Evolutionary conservation across 2,329 filamentous ascomycete species (phyloP).

Genomic region (Macrophomina pseudophaseolina): DNA sequence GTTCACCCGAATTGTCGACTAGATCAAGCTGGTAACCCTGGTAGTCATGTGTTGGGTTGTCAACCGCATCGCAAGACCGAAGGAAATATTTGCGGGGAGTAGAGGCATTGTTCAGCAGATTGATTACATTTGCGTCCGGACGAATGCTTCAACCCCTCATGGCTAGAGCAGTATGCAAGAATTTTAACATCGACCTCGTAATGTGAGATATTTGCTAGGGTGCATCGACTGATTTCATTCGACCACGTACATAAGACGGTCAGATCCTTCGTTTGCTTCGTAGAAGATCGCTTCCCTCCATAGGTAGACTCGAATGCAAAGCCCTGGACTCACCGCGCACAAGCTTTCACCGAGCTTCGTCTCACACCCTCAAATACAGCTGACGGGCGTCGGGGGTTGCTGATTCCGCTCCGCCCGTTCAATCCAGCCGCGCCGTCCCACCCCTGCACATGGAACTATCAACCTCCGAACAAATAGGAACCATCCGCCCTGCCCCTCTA

Average conservation of each 20-base stretch:
- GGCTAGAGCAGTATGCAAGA: no score
- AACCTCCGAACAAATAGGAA: conserved; percentile 3
- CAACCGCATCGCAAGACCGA: no score
- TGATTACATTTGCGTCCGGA: no score
- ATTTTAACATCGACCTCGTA: no score
- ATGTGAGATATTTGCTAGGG: no score
- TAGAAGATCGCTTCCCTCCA: background rate
- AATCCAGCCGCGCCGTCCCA: background rate
- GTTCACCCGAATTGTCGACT: no score
- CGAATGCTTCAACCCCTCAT: no score
- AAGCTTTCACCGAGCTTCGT: background rate
- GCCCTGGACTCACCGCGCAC: background rate
- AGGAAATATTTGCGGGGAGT: no score
- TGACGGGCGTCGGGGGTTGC: background rate
- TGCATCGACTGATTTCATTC: background rate
- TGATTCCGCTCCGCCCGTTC: background rate
- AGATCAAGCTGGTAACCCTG: no score
- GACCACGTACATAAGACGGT: background rate
- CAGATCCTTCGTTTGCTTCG: background rate
- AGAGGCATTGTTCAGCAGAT: no score
- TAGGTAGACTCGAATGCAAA: background rate
- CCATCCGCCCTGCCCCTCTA: background rate
- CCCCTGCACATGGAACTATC: background rate
- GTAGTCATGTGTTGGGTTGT: no score
- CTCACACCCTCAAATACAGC: background rate